Evolutionary conservation across 2,329 filamentous ascomycete species (phyloP), one percentile per base, ranked within the genome.

Genomic region (Pseudogymnoascus sp.): DNA sequence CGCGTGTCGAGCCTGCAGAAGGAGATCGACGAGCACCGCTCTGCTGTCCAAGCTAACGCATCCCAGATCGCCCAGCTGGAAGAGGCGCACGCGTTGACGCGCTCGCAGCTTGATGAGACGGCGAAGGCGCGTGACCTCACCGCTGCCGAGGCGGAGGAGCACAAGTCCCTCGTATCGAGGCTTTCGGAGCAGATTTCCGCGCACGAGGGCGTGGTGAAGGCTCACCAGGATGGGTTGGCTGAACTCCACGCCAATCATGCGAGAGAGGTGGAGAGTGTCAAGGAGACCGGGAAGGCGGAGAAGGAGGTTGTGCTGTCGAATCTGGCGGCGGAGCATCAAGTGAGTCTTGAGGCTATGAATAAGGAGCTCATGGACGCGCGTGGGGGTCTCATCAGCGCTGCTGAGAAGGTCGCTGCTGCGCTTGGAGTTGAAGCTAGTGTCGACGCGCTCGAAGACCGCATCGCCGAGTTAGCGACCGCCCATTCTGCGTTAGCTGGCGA

Each of bases 391-490:
- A 81, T 81, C 70, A 86, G 84, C 71, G 79, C 89, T 47, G 85
- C 87, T 16, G 81, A 81, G 2, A 83, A 86, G 68, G 84, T 91
- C 61, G 78, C 86, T 64, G 78, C 80, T 73, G 79, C 86, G 47
- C 75, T 86, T 66, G 78, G 86, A 12, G 71, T 89, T 12, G 82
- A 89, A 21, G 83, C 86, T 51, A 86, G 85, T 70, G 80, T 88
- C n/a, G 85, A 88, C 64, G 85, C 87, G 74, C 78, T 93, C 16
- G 81, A 83, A 4, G 82, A 86, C 64, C 81, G 83, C 61, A 86
- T 88, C 66, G 77, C 81, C 7, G 77, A 81, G 29, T 77, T 89
- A 23, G 75, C 83, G 45, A 78, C 79, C 1, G 79, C 85, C 65
- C 83, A 89, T 70, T 82, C 85, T 68, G 81, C 84, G 23, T 78